Evolutionary conservation across 805 yeast species (phyloP).

Genomic region (Zygosaccharomyces bailii): DNA sequence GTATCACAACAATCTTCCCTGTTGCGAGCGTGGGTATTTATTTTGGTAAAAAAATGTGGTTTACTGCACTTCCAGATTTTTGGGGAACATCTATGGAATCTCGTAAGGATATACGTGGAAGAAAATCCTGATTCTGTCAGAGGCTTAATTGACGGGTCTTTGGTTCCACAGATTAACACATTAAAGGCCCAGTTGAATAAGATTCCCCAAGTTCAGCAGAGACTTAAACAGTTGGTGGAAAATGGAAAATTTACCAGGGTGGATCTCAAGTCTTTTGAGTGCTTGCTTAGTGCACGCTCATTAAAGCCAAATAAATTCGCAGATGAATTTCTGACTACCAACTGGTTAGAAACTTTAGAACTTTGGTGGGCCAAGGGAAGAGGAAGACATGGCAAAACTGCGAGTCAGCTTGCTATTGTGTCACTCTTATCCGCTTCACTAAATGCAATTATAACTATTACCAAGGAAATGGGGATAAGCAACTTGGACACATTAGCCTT

Average conservation of each 20-base stretch:
- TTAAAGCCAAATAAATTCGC: conserved; percentile 40
- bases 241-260: conserved; percentile 44
- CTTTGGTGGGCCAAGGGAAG: conserved; percentile 54
- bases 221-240: conserved; percentile 46
- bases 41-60: conserved; percentile 50
- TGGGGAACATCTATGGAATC: conserved; percentile 64
- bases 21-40: conserved; percentile 49
- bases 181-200: conserved; percentile 35
- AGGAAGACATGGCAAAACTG: conserved; percentile 45
- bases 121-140: conserved; percentile 46
- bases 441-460: conserved; percentile 40
- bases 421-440: conserved; percentile 50
- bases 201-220: conserved; percentile 48
- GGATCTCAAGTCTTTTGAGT: conserved; percentile 46
- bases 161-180: conserved; percentile 30
- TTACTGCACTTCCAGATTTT: conserved; percentile 52
- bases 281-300: conserved; percentile 37
- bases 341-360: conserved; percentile 62
- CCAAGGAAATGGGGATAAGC: conserved; percentile 43
- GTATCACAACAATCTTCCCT: conserved; percentile 50
- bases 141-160: conserved; percentile 51
- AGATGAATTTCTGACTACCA: conserved; percentile 49
- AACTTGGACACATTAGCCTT: conserved; percentile 42
- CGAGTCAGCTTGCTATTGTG: conserved; percentile 50
- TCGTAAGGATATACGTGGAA: conserved; percentile 51